phyloP scores from a whole-genome alignment of 192 early-diverging fungal genomes.

The Mortierella claussenii region DNA sequence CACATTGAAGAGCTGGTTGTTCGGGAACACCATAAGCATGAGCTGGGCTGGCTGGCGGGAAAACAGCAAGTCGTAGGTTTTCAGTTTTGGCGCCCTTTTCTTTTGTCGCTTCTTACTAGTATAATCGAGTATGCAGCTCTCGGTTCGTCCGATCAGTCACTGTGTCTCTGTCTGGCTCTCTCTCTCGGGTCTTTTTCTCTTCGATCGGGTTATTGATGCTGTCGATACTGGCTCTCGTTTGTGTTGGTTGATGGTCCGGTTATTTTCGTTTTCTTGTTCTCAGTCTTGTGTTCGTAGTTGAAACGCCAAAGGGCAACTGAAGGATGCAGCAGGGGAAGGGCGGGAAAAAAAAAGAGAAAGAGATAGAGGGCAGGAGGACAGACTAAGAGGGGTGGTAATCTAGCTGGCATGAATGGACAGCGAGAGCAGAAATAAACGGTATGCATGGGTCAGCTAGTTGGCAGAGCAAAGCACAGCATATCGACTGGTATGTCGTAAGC shows the following conservation, averaged over 20 bases:
- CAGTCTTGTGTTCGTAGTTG: constrained; percentile 17
- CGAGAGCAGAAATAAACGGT: not conserved
- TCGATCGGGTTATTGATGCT: not conserved
- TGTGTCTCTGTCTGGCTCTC: not conserved
- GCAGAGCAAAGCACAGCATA: constrained; percentile 25
- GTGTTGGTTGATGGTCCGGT: too few species aligned
- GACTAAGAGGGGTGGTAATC: constrained; percentile 19
- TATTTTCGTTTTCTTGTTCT: constrained; percentile 1
- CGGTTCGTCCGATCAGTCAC: too few species aligned
- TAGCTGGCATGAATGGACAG: constrained; percentile 7
- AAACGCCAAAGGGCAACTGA: constrained; percentile 38
- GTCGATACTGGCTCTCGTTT: not conserved
- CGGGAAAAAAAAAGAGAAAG: not conserved
- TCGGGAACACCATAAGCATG: constrained; percentile 42
- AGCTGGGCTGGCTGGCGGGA: constrained; percentile 11
- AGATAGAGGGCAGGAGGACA: not conserved
- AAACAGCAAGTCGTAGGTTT: not conserved
- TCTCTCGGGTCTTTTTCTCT: not conserved
- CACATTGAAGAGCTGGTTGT: constrained; percentile 36
- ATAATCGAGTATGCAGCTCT: not conserved
- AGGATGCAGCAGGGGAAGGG: too few species aligned
- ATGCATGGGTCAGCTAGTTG: constrained; percentile 3
- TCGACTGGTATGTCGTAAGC: constrained; percentile 9
- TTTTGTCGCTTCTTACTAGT: not conserved
- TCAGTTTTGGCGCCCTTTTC: not conserved